phyloP scores from a whole-genome alignment of 1,284 basidiomycete genomes.

The Naganishia liquefaciens region DNA sequence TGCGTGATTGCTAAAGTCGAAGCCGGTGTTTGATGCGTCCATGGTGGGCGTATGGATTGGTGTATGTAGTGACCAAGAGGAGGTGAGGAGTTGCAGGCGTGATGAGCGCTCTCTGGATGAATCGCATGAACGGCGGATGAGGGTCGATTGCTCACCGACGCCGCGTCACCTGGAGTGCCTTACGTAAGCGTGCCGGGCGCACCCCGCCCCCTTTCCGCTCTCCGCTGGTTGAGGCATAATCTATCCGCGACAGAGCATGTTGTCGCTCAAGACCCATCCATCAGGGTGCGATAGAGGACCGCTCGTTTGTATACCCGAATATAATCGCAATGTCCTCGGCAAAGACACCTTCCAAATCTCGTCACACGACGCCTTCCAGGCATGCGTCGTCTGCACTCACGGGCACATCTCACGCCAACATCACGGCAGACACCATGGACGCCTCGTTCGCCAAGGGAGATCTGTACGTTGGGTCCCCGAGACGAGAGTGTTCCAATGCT shows the following conservation, averaged over 20 bases:
- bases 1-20: constrained; percentile 69
- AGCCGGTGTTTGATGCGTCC: constrained; percentile 54
- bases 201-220: too few relatives aligned
- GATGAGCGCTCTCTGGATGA: neutral
- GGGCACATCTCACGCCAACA: constrained; percentile 19
- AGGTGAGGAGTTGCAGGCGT: too few relatives aligned
- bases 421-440: constrained; percentile 7
- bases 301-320: neutral
- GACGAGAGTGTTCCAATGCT: neutral
- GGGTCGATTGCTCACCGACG: constrained; percentile 24
- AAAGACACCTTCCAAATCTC: constrained; percentile 17
- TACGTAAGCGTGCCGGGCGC: neutral
- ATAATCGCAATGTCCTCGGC: constrained; percentile 1
- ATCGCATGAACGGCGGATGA: neutral
- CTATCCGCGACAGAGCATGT: neutral
- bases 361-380: constrained; percentile 15
- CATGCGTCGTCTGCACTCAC: constrained; percentile 5
- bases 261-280: too few relatives aligned
- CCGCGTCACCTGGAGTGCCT: neutral
- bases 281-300: neutral
- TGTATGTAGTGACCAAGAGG: neutral
- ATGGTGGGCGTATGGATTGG: neutral
- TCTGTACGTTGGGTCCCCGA: neutral
- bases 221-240: neutral
- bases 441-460: constrained; percentile 20